A percentile compares a stretch with the other conserved stretches of the same genome.
phyloP scores from a whole-genome alignment of 2,329 filamentous ascomycete genomes.

The Falciphora oryzae region DNA sequence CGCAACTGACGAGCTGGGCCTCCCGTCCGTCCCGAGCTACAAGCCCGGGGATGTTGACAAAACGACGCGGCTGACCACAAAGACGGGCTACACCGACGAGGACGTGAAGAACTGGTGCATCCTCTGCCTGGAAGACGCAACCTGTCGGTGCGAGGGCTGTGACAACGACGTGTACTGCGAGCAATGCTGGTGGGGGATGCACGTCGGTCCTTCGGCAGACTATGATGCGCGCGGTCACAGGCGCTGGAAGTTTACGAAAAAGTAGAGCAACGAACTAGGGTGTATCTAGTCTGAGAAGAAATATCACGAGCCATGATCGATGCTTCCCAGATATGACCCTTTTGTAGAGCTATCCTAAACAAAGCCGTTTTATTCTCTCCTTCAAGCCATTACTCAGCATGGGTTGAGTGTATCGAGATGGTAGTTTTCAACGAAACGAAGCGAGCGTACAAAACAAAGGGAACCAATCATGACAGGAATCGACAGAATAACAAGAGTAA shows the following conservation, averaged over 20 bases:
- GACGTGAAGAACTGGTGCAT: slow-evolving; percentile 74
- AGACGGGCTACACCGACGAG: slow-evolving; percentile 54
- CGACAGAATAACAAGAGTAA: not conserved
- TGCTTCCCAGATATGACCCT: not conserved
- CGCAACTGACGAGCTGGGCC: slow-evolving; percentile 29
- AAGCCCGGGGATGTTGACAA: slow-evolving; percentile 31
- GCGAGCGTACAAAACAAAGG: not conserved
- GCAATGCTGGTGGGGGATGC: slow-evolving; percentile 77
- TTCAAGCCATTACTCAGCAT: not conserved
- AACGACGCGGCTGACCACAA: slow-evolving; percentile 28
- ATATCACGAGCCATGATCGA: slow-evolving; percentile 36
- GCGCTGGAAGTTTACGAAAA: slow-evolving; percentile 32
- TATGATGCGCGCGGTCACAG: slow-evolving; percentile 66
- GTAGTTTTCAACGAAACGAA: too few species aligned
- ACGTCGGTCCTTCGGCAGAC: slow-evolving; percentile 61
- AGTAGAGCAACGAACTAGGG: not conserved
- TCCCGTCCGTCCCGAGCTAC: slow-evolving; percentile 46
- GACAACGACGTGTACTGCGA: slow-evolving; percentile 68
- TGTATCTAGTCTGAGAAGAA: slow-evolving; percentile 24
- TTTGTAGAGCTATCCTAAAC: not conserved
- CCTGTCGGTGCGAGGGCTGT: slow-evolving; percentile 67
- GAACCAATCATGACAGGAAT: not conserved
- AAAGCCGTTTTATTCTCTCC: not conserved
- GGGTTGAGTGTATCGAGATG: not conserved
- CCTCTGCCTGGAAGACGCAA: slow-evolving; percentile 75